phyloP scores from a whole-genome alignment of 768 basidiomycete genomes.

The Kwoniella dejecticola region DNA sequence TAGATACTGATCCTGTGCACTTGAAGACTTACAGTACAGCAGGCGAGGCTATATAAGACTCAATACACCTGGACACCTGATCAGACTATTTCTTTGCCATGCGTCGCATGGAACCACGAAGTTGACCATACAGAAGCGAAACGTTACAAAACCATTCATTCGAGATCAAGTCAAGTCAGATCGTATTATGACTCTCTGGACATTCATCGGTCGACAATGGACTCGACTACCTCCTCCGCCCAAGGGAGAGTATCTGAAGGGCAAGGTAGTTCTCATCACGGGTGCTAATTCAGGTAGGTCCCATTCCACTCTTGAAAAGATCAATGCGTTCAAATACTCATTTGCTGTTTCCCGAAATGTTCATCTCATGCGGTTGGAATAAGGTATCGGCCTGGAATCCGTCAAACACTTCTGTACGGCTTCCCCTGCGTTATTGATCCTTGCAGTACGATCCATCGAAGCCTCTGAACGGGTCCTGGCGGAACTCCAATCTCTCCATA shows the following conservation, averaged over 20 bases:
- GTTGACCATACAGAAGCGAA: too few relatives aligned
- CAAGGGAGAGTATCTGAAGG: slow-evolving; percentile 9
- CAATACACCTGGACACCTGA: too few relatives aligned
- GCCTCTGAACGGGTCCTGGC: neutral
- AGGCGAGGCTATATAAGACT: too few relatives aligned
- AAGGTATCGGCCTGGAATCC: slow-evolving; percentile 28
- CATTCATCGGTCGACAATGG: slow-evolving; percentile 10
- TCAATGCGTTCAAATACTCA: neutral
- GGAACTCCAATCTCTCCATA: slow-evolving; percentile 10
- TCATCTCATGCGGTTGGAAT: too few relatives aligned
- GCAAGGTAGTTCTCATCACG: slow-evolving; percentile 16
- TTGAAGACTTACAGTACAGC: too few relatives aligned
- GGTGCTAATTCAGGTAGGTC: slow-evolving; percentile 20
- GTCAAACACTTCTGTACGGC: slow-evolving; percentile 14
- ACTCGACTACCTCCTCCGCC: slow-evolving; percentile 10
- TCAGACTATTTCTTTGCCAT: too few relatives aligned
- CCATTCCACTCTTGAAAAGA: neutral
- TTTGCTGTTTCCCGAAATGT: neutral
- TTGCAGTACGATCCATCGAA: slow-evolving; percentile 22
- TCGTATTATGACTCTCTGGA: slow-evolving; percentile 5
- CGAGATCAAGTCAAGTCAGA: too few relatives aligned
- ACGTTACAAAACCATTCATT: too few relatives aligned
- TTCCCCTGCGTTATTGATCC: slow-evolving; percentile 19
- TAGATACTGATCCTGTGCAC: too few relatives aligned
- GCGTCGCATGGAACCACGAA: too few relatives aligned